Base-by-base conservation (phyloP, 805 yeast genomes). In the Ogataea naganishii region DNA sequence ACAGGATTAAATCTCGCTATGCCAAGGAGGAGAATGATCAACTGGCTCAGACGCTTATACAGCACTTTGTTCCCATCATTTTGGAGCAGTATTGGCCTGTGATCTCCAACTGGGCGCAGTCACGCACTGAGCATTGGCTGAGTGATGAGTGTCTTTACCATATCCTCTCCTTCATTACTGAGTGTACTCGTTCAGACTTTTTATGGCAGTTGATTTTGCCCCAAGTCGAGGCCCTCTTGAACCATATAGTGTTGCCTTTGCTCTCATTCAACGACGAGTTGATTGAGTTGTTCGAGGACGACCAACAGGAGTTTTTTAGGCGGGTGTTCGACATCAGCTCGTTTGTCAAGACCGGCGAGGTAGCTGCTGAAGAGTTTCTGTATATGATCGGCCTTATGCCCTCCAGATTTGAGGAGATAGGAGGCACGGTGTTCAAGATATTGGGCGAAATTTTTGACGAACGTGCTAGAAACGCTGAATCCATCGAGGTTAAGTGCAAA, bases 281-380 rank as follows among this genome's bases (percentile, higher is more conserved):
- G 13, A 59, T 84, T 33, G 94, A 82, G 40, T 55, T 72, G 4
- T 88, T 82, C 57, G 94, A 85, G 38, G 75, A 69, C 37, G 96
- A 88, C 44, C 96, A 96, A 4, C 80, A 74, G 33, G 96, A 86
- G 49, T 92, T 84, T 51, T 75, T 89, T 32, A 82, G 84, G 51
- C 63, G 76, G 30, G 70, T 70, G 31, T 66, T 83, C 43, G 83
- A 75, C 51, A 58, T 73, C 24, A 63, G 61, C 39, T 54, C 67
- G 33, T 74, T 66, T 33, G 53, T 56, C 19, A 64, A 60, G 22
- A 66, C 66, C 19, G 58, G 74, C 4, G 75, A 68, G 37, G 60
- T 63, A 20, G 75, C 74, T 1, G 60, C 73, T 6, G 58, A 62
- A 29, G 65, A 66, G 44, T 68, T 70, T 35, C 39, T 66, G 20